Evolutionary conservation across 805 yeast genomes (phyloP).

Genomic region (Kodamaea kakaduensis): DNA sequence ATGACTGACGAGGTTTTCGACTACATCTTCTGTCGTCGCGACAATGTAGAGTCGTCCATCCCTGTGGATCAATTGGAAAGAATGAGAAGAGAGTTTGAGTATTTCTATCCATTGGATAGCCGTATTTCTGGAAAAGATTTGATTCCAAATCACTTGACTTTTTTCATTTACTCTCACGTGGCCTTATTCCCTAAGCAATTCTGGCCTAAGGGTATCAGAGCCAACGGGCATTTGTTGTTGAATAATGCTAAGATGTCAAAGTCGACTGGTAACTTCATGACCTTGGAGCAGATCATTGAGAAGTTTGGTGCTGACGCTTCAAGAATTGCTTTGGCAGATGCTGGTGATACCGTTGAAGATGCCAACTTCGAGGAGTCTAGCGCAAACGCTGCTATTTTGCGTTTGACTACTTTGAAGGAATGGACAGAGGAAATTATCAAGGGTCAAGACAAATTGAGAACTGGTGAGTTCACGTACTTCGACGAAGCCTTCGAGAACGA

Average conservation of each 20-base stretch:
- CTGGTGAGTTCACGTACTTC: constrained; percentile 54
- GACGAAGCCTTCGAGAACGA: constrained; percentile 92
- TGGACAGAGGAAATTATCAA: constrained; percentile 83
- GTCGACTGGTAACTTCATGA: constrained; percentile 95
- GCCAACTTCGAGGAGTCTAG: constrained; percentile 96
- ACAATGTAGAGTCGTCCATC: constrained; percentile 53
- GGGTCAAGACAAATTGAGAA: constrained; percentile 39
- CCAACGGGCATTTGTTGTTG: constrained; percentile 91
- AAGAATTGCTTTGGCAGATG: constrained; percentile 96
- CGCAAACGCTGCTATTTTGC: constrained; percentile 95
- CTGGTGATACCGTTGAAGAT: constrained; percentile 96
- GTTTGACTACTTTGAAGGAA: constrained; percentile 87
- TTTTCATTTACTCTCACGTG: constrained; percentile 88
- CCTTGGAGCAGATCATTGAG: constrained; percentile 74
- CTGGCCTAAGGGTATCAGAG: constrained; percentile 95
- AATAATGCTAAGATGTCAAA: constrained; percentile 98
- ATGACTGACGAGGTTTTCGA: constrained; percentile 94
- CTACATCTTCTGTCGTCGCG: constrained; percentile 75
- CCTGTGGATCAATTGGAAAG: constrained; percentile 61
- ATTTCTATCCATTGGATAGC: constrained; percentile 91
- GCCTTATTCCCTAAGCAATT: constrained; percentile 85
- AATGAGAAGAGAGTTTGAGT: constrained; percentile 92
- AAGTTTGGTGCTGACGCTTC: constrained; percentile 98
- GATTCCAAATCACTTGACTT: constrained; percentile 95
- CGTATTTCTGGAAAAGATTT: constrained; percentile 95